These are phyloP conservation scores for Mycena capillaripes DNA, from an alignment of 768 basidiomycete genomes.

Conservation along the genomic window DNA sequence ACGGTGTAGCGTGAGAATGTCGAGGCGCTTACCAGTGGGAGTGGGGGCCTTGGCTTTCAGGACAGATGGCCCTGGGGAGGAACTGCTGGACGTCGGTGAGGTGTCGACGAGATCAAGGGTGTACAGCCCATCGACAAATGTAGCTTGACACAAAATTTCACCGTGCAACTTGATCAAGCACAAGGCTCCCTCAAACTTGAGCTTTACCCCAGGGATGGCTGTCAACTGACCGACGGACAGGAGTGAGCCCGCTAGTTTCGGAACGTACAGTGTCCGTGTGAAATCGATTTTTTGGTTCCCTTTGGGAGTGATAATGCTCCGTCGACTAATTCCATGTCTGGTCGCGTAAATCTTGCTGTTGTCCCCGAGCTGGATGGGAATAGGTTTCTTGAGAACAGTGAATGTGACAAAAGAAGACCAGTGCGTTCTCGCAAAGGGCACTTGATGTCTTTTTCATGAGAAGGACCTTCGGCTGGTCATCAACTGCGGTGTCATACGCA, in stretches of 20 bases:
- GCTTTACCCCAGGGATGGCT: slow-evolving; percentile 5
- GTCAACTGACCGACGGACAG: too few relatives aligned
- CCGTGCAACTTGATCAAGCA: slow-evolving; percentile 11
- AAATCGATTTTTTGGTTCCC: neutral
- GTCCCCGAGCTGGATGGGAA: slow-evolving; percentile 4
- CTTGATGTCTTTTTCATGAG: slow-evolving; percentile 10
- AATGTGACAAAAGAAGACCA: neutral
- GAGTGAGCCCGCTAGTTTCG: slow-evolving; percentile 1
- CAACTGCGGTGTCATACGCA: neutral
- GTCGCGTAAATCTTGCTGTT: neutral
- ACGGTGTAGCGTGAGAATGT: slow-evolving; percentile 13
- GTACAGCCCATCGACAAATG: neutral
- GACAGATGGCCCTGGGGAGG: neutral
- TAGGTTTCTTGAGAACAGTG: too few relatives aligned
- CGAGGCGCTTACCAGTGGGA: slow-evolving; percentile 20
- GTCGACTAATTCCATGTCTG: neutral
- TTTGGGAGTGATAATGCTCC: neutral
- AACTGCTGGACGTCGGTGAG: neutral
- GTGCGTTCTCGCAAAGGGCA: neutral
- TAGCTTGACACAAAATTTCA: neutral
- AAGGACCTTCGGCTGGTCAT: slow-evolving; percentile 2
- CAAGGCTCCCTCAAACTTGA: neutral
- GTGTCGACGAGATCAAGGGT: neutral
- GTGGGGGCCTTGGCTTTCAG: slow-evolving; percentile 8
- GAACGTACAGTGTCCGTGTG: slow-evolving; percentile 1